Evolutionary conservation across 2,329 filamentous ascomycete species (phyloP).

Genomic region (Nothopassalora personata): DNA sequence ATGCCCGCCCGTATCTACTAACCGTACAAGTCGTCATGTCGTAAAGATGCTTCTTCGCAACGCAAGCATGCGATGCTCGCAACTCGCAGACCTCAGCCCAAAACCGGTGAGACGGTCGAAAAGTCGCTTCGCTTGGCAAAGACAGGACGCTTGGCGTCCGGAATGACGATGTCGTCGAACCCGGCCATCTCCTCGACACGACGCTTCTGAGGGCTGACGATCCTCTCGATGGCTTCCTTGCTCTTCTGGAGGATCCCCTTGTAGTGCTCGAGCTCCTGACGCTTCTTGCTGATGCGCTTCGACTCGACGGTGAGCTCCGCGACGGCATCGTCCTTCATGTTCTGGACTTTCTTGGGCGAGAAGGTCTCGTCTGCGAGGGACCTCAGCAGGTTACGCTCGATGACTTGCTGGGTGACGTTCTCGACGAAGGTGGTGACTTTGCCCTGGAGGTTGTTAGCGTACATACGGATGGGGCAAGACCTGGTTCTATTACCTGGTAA

Average conservation of each 20-base stretch:
- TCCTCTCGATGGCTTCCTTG: not conserved
- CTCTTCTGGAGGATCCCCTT: slow-evolving; percentile 33
- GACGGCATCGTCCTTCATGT: slow-evolving; percentile 35
- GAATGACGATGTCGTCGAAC: not conserved
- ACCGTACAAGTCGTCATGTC: not conserved
- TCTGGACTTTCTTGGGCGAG: slow-evolving; percentile 28
- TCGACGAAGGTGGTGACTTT: slow-evolving; percentile 35
- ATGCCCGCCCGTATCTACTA: not conserved
- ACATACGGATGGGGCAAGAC: too few species aligned
- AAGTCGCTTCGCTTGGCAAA: not conserved
- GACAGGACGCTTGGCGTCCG: not conserved
- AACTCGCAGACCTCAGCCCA: not conserved
- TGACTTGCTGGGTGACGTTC: slow-evolving; percentile 33
- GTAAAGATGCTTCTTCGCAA: not conserved
- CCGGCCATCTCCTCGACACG: not conserved
- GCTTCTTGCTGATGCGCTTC: slow-evolving; percentile 23
- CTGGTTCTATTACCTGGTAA: slow-evolving; percentile 22
- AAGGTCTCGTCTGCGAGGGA: slow-evolving; percentile 29
- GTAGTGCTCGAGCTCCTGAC: slow-evolving; percentile 27
- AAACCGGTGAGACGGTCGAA: not conserved
- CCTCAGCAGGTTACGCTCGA: slow-evolving; percentile 37
- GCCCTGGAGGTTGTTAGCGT: slow-evolving; percentile 29
- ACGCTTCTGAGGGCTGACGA: slow-evolving; percentile 1
- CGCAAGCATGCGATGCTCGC: not conserved
- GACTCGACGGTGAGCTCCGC: slow-evolving; percentile 33